phyloP scores from a whole-genome alignment of 768 basidiomycete genomes.

The Cantharellus cinnabarinus region DNA sequence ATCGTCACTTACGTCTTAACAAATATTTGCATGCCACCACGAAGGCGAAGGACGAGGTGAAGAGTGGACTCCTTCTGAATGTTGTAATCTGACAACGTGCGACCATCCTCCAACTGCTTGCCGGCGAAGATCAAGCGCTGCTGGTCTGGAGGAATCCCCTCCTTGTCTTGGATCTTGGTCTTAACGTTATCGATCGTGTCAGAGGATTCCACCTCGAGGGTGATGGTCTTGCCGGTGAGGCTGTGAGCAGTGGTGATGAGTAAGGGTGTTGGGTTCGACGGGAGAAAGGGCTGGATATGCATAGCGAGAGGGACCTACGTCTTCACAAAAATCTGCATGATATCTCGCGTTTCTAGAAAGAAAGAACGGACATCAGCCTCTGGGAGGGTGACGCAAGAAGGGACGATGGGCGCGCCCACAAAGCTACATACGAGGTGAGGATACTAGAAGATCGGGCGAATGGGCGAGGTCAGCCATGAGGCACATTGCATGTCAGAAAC shows the following conservation, averaged over 20 bases:
- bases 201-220: slow-evolving; percentile 5
- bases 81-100: slow-evolving; percentile 87
- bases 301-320: neutral
- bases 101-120: slow-evolving; percentile 98
- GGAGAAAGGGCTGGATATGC: neutral
- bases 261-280: neutral
- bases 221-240: slow-evolving; percentile 6
- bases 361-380: too few relatives aligned
- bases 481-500: too few relatives aligned
- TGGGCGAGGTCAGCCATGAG: too few relatives aligned
- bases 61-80: slow-evolving; percentile 99
- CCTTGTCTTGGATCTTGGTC: slow-evolving; percentile 12
- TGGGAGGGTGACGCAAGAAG: too few relatives aligned
- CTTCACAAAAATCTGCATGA: neutral
- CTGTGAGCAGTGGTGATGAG: neutral
- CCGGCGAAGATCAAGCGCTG: slow-evolving; percentile 98
- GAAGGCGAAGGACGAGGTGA: slow-evolving; percentile 41
- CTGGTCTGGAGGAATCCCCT: slow-evolving; percentile 38
- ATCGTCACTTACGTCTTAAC: slow-evolving; percentile 19
- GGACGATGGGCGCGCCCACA: too few relatives aligned
- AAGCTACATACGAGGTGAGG: too few relatives aligned
- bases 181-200: slow-evolving; percentile 11
- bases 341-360: too few relatives aligned
- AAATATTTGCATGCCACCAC: slow-evolving; percentile 27
- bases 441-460: too few relatives aligned